phyloP scores from a whole-genome alignment of 306 rosid genomes.

The Cucurbita pepo region DNA sequence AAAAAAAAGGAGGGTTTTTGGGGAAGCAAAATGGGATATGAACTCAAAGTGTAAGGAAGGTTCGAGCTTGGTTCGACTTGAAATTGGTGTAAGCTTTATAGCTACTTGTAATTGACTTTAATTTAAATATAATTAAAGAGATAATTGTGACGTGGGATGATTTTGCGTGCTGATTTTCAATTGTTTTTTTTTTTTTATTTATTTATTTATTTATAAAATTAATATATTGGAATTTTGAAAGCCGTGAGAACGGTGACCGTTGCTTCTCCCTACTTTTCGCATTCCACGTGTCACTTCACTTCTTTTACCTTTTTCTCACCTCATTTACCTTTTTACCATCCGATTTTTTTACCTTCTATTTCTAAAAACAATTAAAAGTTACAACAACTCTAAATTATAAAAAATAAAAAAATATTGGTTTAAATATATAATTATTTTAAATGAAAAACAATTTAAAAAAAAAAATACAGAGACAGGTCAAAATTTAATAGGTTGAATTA shows the following conservation, averaged over 20 bases:
- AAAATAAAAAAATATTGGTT: too few relatives aligned
- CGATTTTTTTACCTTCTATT: too few relatives aligned
- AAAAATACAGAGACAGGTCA: too few relatives aligned
- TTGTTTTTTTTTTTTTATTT: background rate
- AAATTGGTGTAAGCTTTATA: background rate
- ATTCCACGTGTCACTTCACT: background rate
- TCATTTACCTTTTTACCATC: too few relatives aligned
- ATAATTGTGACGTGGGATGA: background rate
- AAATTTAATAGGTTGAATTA: too few relatives aligned
- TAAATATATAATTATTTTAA: too few relatives aligned
- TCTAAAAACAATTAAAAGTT: too few relatives aligned
- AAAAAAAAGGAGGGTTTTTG: background rate
- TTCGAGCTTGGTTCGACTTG: background rate
- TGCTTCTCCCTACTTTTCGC: background rate
- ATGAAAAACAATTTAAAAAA: too few relatives aligned
- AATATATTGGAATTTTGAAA: background rate
- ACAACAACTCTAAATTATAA: too few relatives aligned
- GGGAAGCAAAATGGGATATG: background rate
- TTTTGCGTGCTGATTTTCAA: background rate
- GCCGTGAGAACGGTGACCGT: background rate
- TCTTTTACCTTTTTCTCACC: background rate
- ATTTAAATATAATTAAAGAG: background rate
- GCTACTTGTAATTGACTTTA: background rate
- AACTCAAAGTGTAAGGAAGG: background rate
- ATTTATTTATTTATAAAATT: too few relatives aligned